These are phyloP conservation scores for Nigrograna mackinnonii DNA, from an alignment of 2,329 filamentous ascomycete species.

Conservation along the genomic window DNA sequence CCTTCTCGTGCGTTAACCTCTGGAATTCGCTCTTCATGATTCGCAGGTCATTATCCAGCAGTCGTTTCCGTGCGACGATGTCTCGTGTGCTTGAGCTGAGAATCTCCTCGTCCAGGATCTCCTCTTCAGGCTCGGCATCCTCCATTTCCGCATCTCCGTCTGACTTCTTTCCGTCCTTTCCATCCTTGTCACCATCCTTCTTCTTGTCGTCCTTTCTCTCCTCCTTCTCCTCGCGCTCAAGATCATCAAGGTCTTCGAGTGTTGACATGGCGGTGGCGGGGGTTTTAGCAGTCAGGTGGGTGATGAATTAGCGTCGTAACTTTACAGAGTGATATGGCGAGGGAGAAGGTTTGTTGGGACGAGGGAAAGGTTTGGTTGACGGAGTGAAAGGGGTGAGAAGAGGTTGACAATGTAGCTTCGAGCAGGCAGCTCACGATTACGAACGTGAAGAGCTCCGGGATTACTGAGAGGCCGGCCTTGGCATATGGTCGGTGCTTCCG, in stretches of 20 bases:
- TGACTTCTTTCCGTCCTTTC: conserved; percentile 60
- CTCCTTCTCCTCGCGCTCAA: conserved; percentile 79
- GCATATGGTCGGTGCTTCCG: too few relatives aligned
- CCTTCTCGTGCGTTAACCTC: conserved; percentile 91
- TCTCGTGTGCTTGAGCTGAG: conserved; percentile 91
- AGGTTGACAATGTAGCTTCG: not conserved
- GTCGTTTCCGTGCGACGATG: conserved; percentile 84
- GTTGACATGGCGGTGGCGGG: conserved; percentile 71
- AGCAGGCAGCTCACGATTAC: conserved; percentile 2
- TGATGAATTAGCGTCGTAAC: not conserved
- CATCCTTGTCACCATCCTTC: conserved; percentile 53
- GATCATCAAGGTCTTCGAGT: conserved; percentile 87
- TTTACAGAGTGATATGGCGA: not conserved
- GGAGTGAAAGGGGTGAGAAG: not conserved
- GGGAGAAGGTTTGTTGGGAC: too few relatives aligned
- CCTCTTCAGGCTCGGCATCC: conserved; percentile 73
- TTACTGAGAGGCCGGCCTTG: conserved; percentile 2
- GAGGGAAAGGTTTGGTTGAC: not conserved
- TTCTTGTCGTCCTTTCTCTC: conserved; percentile 64
- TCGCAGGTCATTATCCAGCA: conserved; percentile 95
- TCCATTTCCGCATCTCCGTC: conserved; percentile 89
- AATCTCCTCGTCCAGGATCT: conserved; percentile 91
- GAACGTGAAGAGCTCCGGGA: conserved; percentile 1
- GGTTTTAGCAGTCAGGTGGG: too few relatives aligned
- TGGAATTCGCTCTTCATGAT: conserved; percentile 99